phyloP scores from a whole-genome alignment of 1,139 yeast genomes.

The Saccharomyces uvarum region DNA sequence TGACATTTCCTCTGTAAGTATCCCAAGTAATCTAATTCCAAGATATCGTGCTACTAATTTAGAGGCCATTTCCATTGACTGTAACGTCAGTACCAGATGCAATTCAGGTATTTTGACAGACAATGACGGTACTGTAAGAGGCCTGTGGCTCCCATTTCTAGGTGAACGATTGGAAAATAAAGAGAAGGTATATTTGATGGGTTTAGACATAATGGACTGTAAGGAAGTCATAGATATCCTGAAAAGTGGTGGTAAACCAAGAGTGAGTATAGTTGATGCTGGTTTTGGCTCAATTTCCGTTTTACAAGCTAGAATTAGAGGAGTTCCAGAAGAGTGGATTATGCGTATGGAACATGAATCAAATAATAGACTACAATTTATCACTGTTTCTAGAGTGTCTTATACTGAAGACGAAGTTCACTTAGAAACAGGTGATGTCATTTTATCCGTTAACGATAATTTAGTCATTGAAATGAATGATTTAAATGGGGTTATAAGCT shows the following conservation, averaged over 20 bases:
- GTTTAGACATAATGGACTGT: conserved; percentile 67
- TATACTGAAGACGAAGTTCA: conserved; percentile 38
- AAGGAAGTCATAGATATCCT: conserved; percentile 49
- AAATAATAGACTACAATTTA: conserved; percentile 61
- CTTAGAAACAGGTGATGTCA: conserved; percentile 60
- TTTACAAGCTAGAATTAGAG: conserved; percentile 73
- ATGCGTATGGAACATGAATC: conserved; percentile 50
- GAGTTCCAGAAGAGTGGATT: conserved; percentile 82
- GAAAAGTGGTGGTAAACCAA: conserved; percentile 46
- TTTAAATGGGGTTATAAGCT: conserved; percentile 46
- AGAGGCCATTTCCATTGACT: conserved; percentile 70
- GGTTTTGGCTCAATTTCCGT: conserved; percentile 66
- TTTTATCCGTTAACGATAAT: conserved; percentile 59
- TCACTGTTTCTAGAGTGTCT: conserved; percentile 64
- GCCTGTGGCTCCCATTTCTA: conserved; percentile 74
- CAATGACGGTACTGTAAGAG: conserved; percentile 69
- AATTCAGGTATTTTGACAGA: conserved; percentile 77
- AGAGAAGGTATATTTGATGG: conserved; percentile 66
- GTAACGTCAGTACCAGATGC: conserved; percentile 65
- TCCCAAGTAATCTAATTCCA: conserved; percentile 67
- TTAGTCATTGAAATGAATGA: conserved; percentile 63
- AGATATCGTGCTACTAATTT: conserved; percentile 80
- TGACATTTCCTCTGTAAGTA: conserved; percentile 64
- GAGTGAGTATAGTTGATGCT: conserved; percentile 63
- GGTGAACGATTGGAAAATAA: conserved; percentile 58